These are phyloP conservation scores for Mycena rebaudengoi DNA, from an alignment of 768 basidiomycete species.

Conservation along the genomic window DNA sequence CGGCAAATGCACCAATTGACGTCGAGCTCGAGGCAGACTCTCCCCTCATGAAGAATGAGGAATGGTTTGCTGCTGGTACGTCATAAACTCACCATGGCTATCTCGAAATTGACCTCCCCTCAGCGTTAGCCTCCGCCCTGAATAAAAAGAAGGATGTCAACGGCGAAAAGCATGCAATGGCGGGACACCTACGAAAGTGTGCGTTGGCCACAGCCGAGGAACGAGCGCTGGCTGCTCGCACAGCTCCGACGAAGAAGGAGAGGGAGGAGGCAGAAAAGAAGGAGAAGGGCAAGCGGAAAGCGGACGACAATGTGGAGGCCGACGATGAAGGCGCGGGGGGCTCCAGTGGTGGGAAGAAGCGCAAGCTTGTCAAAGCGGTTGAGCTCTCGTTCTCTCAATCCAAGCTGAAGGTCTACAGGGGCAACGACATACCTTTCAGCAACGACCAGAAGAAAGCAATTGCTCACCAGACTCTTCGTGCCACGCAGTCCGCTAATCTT, in stretches of 20 bases:
- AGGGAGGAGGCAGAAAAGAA: neutral
- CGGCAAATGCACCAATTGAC: too few relatives aligned
- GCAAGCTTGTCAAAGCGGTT: neutral
- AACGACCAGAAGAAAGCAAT: slow-evolving; percentile 10
- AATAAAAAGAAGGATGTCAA: too few relatives aligned
- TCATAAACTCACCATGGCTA: too few relatives aligned
- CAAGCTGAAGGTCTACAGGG: slow-evolving; percentile 19
- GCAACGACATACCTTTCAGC: slow-evolving; percentile 23
- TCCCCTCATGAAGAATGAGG: too few relatives aligned
- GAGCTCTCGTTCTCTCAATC: slow-evolving; percentile 13
- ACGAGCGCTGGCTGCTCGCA: neutral
- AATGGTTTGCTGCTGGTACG: too few relatives aligned
- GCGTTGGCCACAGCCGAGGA: neutral
- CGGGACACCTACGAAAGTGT: slow-evolving; percentile 1
- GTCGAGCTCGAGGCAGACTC: too few relatives aligned
- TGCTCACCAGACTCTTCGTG: slow-evolving; percentile 12
- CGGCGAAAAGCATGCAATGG: too few relatives aligned
- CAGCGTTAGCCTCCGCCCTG: too few relatives aligned
- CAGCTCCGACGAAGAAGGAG: slow-evolving; percentile 11
- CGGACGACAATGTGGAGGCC: slow-evolving; percentile 10
- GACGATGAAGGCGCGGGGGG: slow-evolving; percentile 19
- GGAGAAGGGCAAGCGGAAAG: slow-evolving; percentile 4
- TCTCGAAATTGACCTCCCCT: too few relatives aligned
- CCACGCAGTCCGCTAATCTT: slow-evolving; percentile 21
- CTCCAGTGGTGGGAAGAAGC: slow-evolving; percentile 14